Evolutionary conservation across 805 yeast species (phyloP), one percentile per base, ranked within the genome.

Genomic region (Cyberlindnera samutprakarnensis): DNA sequence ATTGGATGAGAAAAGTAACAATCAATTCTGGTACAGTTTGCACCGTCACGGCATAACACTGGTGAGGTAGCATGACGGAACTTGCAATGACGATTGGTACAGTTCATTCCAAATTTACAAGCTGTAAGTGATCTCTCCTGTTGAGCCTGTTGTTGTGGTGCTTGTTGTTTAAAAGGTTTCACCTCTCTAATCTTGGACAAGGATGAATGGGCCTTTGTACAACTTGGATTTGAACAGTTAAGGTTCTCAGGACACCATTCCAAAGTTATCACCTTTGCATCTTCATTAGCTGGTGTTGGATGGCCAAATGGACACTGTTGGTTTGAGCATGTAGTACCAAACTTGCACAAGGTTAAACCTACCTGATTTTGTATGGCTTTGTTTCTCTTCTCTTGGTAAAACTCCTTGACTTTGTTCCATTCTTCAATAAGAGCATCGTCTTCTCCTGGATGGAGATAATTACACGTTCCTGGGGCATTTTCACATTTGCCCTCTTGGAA

Each of bases 271-370:
- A 86, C 84, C 45, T 76, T 74, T 18, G 87, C 86, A 39, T 70
- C 75, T 40, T 68, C 72, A 58, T 81, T 84, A 13, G 85, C 81
- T 2, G 94, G 92, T 0, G 95, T 84, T 27, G 96, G 95, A 53
- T 87, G 96, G 17, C 87, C 95, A 61, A 78, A 85, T 18, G 87
- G 85, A 62, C 96, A 87, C 40, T 73, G 59, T 39, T 76, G 85
- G 49, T 82, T 83, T 16, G 83, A 65, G 58, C 96, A 87, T 24
- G 73, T 56, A 16, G 68, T 64, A 30, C 90, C 92, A 56, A 73
- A 87, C 53, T 81, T 82, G 63, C 96, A 87, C 23, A 79, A 49
- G 3, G 72, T 70, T 36, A 72, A 67, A 34, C 79, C 78, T 23
- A 64, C 54, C 42, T 61, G 64, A 15, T 62, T 50, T 31, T 44